A percentile compares a stretch with the other conserved stretches of the same genome.
Conservation (phyloP, 108 stramenopile genomes). For the Epithemia pelagica region DNA sequence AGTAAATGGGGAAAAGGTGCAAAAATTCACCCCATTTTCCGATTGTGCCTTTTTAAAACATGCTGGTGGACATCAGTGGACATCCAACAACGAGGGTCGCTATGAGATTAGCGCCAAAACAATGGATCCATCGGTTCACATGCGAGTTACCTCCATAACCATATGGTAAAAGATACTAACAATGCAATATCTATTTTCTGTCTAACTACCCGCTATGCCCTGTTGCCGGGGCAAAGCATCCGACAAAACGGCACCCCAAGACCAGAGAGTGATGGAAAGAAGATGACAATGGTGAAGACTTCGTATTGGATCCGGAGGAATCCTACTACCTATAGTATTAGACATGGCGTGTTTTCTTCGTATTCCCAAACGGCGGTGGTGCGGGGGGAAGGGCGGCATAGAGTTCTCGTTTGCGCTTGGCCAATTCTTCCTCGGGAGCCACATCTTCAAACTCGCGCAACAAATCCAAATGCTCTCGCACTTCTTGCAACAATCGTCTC, state of each 20-base stretch:
- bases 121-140: too few relatives aligned
- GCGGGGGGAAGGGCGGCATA: conserved; percentile 47
- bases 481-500: conserved; percentile 34
- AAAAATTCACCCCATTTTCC: not conserved
- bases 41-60: not conserved
- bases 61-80: not conserved
- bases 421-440: conserved; percentile 34
- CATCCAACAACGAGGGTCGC: not conserved
- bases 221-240: too few relatives aligned
- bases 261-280: too few relatives aligned
- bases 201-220: too few relatives aligned
- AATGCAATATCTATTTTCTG: too few relatives aligned
- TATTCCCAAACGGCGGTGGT: conserved; percentile 9
- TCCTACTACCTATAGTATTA: too few relatives aligned
- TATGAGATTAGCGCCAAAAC: too few relatives aligned
- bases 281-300: too few relatives aligned
- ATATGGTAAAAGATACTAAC: too few relatives aligned
- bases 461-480: conserved; percentile 52
- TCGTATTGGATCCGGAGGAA: too few relatives aligned
- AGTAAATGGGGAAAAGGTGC: conserved; percentile 14
- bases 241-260: too few relatives aligned
- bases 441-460: conserved; percentile 54
- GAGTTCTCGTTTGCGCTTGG: conserved; percentile 46
- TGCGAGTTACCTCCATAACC: too few relatives aligned
- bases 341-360: not conserved